These are phyloP conservation scores for Rhodotorula sp. DNA, from an alignment of 1,284 basidiomycete genomes.

Conservation along the genomic window DNA sequence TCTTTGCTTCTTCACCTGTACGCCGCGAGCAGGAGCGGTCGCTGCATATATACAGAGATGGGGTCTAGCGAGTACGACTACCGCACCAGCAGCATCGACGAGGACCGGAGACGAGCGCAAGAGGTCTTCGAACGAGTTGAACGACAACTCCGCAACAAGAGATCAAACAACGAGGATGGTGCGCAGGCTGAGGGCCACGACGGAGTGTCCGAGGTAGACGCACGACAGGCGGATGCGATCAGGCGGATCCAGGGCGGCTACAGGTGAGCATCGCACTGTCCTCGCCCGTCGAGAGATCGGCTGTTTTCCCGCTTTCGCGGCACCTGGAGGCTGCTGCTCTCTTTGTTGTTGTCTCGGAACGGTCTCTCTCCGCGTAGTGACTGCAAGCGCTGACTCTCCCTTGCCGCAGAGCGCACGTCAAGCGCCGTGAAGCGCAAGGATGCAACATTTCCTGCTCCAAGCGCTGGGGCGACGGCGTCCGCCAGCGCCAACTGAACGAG, in stretches of 20 bases:
- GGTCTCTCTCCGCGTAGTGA: no score
- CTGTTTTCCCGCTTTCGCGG: not conserved
- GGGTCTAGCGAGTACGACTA: slow-evolving; percentile 21
- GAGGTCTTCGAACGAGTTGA: slow-evolving; percentile 20
- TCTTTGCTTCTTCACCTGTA: not conserved
- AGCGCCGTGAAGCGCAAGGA: slow-evolving; percentile 18
- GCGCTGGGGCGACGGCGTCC: slow-evolving; percentile 42
- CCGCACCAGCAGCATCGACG: slow-evolving; percentile 7
- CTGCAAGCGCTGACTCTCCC: not conserved
- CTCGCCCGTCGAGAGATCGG: not conserved
- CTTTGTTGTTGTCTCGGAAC: not conserved
- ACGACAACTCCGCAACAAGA: not conserved
- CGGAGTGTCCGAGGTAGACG: no score
- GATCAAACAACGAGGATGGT: not conserved
- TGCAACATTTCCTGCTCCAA: slow-evolving; percentile 38
- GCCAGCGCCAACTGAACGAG: slow-evolving; percentile 11
- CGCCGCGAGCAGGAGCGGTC: not conserved
- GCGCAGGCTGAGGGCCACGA: not conserved
- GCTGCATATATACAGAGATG: not conserved
- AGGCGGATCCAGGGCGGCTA: slow-evolving; percentile 36
- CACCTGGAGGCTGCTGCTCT: not conserved
- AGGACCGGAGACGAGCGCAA: slow-evolving; percentile 20
- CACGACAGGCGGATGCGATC: slow-evolving; percentile 12
- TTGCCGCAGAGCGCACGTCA: slow-evolving; percentile 2
- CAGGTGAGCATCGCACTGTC: slow-evolving; percentile 19